Evolutionary conservation across 192 early-diverging fungal genomes (phyloP), one percentile per base, ranked within the genome.

Genomic region (Linnemannia hyalina): DNA sequence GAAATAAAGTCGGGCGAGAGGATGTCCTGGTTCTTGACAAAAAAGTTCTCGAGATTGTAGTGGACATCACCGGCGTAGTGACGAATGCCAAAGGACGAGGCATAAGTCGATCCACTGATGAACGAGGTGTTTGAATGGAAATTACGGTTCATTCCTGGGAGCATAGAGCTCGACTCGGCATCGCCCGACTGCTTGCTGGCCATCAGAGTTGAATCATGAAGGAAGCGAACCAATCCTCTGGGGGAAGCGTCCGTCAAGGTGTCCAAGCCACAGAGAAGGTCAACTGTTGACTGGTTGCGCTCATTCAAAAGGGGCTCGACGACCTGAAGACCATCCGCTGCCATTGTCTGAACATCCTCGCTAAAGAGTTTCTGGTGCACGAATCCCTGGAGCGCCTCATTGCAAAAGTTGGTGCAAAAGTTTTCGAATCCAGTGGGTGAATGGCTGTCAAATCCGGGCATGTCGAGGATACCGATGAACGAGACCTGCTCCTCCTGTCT

Each of bases 381-480:
- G 85, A 93, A 95, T 74, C 94, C 90, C 18, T 95, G 90, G 4
- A 97, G 85, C 40, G 93, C 89, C 88, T 95, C 94, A 69, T 93
- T 95, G 65, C 93, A 93, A 85, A 93, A 90, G 81, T 95, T 95
- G 41, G 88, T 78, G 55, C 93, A 95, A 79, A 96, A 93, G 82
- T 94, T 91, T 87, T 94, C 94, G 82, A 95, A 96, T 68, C 87
- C 90, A 74, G 93, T 94, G 78, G 91, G 89, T 71, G 89, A 83
- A 46, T 88, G 86, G 70, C 82, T 82, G 83, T 96, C 94, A 90
- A 96, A 97, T 44, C 96, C 96, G 41, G 92, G 91, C 75, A 95
- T 91, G 87, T 98, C 97, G 18, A 96, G 87, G 36, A 97, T 89
- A n/a, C 96, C 97, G 75, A 99, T 93, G 87, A 97, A 98, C 55